These are phyloP conservation scores for Oryza glumipatula DNA, from an alignment of 176 grass and related monocot species.

Conservation along the genomic window DNA sequence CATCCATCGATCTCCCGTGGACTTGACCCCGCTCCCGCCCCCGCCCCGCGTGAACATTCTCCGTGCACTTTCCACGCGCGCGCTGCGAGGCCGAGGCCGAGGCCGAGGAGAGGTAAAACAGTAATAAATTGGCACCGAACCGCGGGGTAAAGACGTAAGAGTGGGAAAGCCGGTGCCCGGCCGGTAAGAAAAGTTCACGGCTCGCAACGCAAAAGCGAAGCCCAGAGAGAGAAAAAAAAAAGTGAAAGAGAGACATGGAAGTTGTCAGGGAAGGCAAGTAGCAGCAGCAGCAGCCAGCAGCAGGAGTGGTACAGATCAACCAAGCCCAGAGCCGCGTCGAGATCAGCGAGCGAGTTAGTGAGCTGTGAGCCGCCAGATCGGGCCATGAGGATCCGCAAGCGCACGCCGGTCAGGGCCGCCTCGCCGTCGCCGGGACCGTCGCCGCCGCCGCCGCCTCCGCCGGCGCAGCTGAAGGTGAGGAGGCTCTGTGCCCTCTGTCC, in stretches of 20 bases:
- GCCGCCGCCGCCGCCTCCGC: background rate
- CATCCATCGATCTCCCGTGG: no score
- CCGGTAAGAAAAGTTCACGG: background rate
- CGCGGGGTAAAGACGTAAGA: background rate
- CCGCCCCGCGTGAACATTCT: no score
- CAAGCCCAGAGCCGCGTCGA: background rate
- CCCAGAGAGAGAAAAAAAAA: background rate
- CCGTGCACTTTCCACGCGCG: no score
- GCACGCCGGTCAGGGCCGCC: slow-evolving; percentile 27
- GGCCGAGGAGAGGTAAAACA: background rate
- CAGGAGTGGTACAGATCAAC: background rate
- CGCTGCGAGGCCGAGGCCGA: background rate
- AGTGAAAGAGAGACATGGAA: background rate
- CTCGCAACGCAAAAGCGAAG: background rate
- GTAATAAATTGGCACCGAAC: background rate
- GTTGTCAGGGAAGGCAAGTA: background rate
- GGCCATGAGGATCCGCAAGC: slow-evolving; percentile 57
- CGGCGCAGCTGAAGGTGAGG: slow-evolving; percentile 25
- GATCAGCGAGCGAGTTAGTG: background rate
- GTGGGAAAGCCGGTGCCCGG: background rate
- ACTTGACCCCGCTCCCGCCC: no score
- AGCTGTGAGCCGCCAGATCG: background rate
- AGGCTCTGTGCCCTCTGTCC: background rate
- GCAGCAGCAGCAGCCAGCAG: background rate
- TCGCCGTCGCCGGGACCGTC: background rate